A percentile compares a stretch with the other conserved stretches of the same genome.
Evolutionary conservation across 257 asterid species (phyloP).

Genomic region (Dorcoceras hygrometricum): DNA sequence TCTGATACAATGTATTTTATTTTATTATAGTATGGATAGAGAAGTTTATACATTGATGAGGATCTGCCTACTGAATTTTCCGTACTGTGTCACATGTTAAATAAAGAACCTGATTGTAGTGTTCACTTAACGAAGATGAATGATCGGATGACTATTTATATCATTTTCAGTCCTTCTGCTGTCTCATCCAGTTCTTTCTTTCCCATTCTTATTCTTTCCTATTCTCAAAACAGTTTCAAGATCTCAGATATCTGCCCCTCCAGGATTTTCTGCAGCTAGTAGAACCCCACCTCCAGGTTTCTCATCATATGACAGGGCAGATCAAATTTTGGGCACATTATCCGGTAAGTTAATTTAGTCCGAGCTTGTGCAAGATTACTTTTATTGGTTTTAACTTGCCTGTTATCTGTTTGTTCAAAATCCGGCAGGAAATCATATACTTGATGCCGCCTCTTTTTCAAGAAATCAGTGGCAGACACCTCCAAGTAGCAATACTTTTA

Average conservation of each 20-base stretch:
- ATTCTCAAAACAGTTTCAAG: slow-evolving; percentile 57
- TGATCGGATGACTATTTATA: not conserved
- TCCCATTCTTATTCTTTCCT: slow-evolving; percentile 20
- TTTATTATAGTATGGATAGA: no score
- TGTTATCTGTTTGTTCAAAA: slow-evolving; percentile 9
- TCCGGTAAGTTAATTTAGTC: slow-evolving; percentile 48
- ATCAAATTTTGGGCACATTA: slow-evolving; percentile 42
- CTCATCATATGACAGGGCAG: slow-evolving; percentile 64
- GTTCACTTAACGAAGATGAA: not conserved
- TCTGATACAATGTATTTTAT: no score
- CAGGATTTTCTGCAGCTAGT: slow-evolving; percentile 79
- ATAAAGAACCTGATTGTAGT: not conserved
- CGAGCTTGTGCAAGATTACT: not conserved
- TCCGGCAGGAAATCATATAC: slow-evolving; percentile 60
- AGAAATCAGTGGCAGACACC: slow-evolving; percentile 66
- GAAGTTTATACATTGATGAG: not conserved
- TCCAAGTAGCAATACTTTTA: slow-evolving; percentile 39
- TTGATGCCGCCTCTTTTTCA: slow-evolving; percentile 45
- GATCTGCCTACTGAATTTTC: not conserved
- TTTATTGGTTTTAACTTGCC: not conserved
- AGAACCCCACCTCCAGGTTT: slow-evolving; percentile 95
- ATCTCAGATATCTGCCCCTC: slow-evolving; percentile 90
- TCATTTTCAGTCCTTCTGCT: slow-evolving; percentile 6
- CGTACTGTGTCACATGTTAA: no score
- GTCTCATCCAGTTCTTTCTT: slow-evolving; percentile 19